Base-by-base conservation (phyloP, 768 basidiomycete genomes). In the Trametes gibbosa region DNA sequence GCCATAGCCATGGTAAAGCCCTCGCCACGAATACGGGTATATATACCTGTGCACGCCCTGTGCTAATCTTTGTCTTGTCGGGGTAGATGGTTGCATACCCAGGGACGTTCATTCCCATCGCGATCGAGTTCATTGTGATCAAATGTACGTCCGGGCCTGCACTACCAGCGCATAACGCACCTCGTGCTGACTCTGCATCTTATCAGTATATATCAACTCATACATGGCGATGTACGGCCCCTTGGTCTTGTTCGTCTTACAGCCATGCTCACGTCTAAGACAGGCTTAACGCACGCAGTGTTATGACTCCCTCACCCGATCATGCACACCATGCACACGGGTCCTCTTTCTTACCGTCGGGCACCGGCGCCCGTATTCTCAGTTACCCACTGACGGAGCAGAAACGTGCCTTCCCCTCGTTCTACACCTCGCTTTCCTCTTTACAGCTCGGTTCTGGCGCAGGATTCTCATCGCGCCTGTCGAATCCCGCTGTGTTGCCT, bases 201-300 rank as follows among this genome's bases (percentile, higher is more conserved):
- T 12, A 16, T 0, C 35, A 66, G 65, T 66, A 27, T 66, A 66
- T 57, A 62, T 66, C 49, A 66, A 66, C 57, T 66, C 65, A 9
- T 66, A 61, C 49, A 34, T 66, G 41, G 65, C 65, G 5, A 63
- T 66, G 65, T 66, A 24, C 40, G 59, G 27, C 34, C 34, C 10
- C 21, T 6, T 21, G 12, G 24, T 29, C 14, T 45, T 9, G 16
- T 10, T 46, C 16, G 2, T 35, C 42, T 8, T 14, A 10, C 17
- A 23, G 35, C 1, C 42, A 45, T 2, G 29, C 39, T 27, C 16
- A 58, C 42, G 0, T 1, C 41, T n/a, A 16, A 27, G 27, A n/a
- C 59, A 66, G 60, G 65, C 57, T 65, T 39, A 63, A 65, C 56
- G 62, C 59, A 12, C 59, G 65, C 43, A 46, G 37, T 29, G 51